Evolutionary conservation across 1,284 basidiomycete genomes (phyloP).

Genomic region (Ustilago loliicola): DNA sequence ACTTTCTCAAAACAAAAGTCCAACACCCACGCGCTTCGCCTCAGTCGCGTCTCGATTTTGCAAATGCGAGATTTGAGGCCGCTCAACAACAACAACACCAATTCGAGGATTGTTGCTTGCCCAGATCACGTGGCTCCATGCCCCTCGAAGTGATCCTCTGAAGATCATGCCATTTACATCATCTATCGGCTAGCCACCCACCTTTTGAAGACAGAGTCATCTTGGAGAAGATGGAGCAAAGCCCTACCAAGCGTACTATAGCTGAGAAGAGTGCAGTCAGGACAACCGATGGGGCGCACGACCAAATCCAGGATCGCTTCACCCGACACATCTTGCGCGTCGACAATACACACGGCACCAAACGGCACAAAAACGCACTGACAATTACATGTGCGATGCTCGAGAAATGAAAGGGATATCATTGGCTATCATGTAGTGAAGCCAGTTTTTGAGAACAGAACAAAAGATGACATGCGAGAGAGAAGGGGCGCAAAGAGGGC

Average conservation of each 20-base stretch:
- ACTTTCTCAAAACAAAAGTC: not conserved
- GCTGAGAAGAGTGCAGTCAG: no score
- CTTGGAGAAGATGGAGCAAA: no score
- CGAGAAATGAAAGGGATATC: constrained; percentile 26
- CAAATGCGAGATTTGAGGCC: not conserved
- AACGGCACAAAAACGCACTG: not conserved
- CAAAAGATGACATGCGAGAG: constrained; percentile 1
- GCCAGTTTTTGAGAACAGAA: constrained; percentile 23
- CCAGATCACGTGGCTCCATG: constrained; percentile 7
- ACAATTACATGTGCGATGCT: not conserved
- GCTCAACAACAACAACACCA: constrained; percentile 6
- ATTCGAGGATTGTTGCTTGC: not conserved
- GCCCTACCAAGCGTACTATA: no score
- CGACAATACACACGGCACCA: no score
- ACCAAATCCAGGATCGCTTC: no score
- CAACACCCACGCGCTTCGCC: constrained; percentile 3
- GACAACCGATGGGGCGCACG: no score
- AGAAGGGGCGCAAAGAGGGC: not conserved
- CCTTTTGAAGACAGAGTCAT: no score
- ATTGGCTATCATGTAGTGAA: constrained; percentile 14
- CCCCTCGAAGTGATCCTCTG: no score
- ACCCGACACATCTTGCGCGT: no score
- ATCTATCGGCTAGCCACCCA: no score
- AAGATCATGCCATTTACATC: no score
- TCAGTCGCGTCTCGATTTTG: not conserved